Evolutionary conservation across 768 basidiomycete genomes (phyloP).

Genomic region (Paxillus rubicundulus): DNA sequence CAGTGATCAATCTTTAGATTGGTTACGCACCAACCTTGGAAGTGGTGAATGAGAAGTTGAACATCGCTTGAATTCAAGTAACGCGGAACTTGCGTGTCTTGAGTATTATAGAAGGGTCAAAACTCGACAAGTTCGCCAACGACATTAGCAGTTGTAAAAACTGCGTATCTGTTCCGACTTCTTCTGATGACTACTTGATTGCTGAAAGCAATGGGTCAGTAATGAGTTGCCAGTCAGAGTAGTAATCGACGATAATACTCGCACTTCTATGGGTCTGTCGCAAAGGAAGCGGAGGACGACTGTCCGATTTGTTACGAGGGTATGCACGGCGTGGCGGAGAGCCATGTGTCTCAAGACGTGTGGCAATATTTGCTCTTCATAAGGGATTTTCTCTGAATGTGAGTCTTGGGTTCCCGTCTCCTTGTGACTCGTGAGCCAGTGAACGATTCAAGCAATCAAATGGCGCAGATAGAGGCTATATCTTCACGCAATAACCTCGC

Average conservation of each 20-base stretch:
- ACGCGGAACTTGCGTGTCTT: no score
- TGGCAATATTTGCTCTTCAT: no score
- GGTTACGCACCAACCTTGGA: not conserved
- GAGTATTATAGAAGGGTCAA: no score
- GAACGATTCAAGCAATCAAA: not conserved
- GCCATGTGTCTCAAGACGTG: no score
- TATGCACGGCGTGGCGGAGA: constrained; percentile 54
- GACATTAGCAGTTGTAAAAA: constrained; percentile 44
- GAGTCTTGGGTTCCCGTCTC: constrained; percentile 16
- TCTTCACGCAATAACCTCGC: constrained; percentile 47
- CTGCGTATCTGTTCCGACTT: constrained; percentile 70
- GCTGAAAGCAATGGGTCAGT: constrained; percentile 42
- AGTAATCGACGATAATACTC: constrained; percentile 14
- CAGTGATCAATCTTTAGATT: not conserved
- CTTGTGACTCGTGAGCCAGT: not conserved
- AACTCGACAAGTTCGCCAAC: no score
- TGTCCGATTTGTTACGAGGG: constrained; percentile 79
- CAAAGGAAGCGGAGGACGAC: constrained; percentile 52
- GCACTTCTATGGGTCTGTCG: constrained; percentile 54
- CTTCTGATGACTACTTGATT: constrained; percentile 74
- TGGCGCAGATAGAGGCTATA: constrained; percentile 29
- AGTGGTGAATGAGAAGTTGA: not conserved
- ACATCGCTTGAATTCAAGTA: not conserved
- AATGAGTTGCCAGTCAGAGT: not conserved
- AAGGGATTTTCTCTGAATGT: constrained; percentile 78